Evolutionary conservation across 768 basidiomycete species (phyloP).

Genomic region (Tulasnella sp.): DNA sequence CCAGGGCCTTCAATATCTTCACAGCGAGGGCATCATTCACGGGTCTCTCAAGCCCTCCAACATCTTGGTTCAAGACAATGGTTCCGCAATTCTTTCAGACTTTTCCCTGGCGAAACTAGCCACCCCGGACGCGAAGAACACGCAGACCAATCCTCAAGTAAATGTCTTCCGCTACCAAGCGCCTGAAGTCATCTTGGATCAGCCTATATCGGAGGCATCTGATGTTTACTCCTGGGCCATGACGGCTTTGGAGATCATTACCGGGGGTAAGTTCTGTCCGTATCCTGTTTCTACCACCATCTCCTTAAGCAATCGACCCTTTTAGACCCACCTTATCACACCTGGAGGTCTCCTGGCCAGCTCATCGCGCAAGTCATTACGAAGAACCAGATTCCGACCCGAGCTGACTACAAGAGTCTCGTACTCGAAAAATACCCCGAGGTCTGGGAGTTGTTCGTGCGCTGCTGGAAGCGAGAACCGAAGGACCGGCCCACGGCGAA

Average conservation of each 20-base stretch:
- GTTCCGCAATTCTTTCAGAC: conserved; percentile 17
- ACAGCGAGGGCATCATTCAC: conserved; percentile 20
- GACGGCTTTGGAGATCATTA: conserved; percentile 31
- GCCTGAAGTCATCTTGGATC: conserved; percentile 16
- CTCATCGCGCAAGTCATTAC: not conserved
- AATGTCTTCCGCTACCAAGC: conserved; percentile 21
- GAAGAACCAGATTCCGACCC: not conserved
- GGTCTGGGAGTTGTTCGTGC: conserved; percentile 12
- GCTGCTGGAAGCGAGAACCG: not conserved
- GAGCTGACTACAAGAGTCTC: not conserved
- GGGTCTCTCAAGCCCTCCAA: conserved; percentile 26
- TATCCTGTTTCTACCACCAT: not conserved
- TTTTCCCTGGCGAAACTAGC: conserved; percentile 26
- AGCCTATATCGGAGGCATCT: conserved; percentile 4
- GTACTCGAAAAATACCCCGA: not conserved
- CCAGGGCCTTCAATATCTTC: conserved; percentile 22
- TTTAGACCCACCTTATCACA: conserved; percentile 17
- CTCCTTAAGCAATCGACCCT: not conserved
- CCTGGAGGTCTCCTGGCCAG: not conserved
- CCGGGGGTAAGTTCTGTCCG: not conserved
- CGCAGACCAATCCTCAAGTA: conserved; percentile 16
- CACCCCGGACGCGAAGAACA: not conserved
- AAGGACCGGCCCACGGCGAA: conserved; percentile 2
- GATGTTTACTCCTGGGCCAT: conserved; percentile 34
- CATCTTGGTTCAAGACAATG: conserved; percentile 24